Conservation (phyloP, 371 early-diverging fungal genomes). For the Mortierella sp. region DNA sequence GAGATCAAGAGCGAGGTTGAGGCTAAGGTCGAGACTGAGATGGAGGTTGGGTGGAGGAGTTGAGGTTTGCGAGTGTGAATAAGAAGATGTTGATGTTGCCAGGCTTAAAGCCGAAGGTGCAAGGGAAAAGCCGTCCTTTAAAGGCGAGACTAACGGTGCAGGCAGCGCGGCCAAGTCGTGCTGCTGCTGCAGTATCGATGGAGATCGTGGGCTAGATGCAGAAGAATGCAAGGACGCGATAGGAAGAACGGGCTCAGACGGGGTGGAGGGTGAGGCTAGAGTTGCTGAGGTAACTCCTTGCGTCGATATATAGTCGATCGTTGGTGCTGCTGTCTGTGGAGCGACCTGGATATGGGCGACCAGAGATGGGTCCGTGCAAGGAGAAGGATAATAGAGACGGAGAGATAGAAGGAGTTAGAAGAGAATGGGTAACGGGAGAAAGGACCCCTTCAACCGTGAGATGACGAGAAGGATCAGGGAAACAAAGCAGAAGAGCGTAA, state of each 20-base stretch:
- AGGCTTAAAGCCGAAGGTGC: background rate
- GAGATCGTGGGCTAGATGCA: background rate
- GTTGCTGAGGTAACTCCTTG: constrained; percentile 7
- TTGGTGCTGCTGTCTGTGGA: constrained; percentile 4
- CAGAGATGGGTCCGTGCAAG: background rate
- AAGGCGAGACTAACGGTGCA: background rate
- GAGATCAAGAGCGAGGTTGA: background rate
- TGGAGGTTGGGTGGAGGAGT: constrained; percentile 1
- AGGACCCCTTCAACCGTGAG: background rate
- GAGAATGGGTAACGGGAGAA: background rate
- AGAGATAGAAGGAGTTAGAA: constrained; percentile 1
- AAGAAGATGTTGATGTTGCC: background rate
- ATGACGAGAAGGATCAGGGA: background rate
- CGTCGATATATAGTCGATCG: constrained; percentile 12
- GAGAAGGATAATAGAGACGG: constrained; percentile 1
- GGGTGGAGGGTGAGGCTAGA: background rate
- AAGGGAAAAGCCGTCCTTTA: background rate
- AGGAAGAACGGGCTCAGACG: background rate
- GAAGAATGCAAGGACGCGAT: background rate
- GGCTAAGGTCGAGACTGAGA: constrained; percentile 1
- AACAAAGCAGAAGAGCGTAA: constrained; percentile 6
- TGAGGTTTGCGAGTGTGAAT: background rate
- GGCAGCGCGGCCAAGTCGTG: background rate
- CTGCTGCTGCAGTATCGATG: background rate
- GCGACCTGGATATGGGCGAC: background rate